phyloP scores from a whole-genome alignment of 1,139 yeast genomes.

The Pneumocystis oryctolagi region DNA sequence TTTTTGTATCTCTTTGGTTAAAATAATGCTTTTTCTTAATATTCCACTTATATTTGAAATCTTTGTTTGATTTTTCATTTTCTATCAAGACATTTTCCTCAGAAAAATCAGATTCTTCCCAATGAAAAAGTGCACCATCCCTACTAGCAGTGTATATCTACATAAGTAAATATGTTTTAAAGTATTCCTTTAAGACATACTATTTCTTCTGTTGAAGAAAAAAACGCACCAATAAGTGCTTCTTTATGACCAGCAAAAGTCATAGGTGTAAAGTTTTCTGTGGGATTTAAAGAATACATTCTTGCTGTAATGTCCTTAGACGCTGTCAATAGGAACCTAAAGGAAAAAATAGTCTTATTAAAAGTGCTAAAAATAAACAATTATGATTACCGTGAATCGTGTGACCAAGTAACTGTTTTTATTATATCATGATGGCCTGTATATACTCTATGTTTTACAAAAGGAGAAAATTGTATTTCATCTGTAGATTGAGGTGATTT shows the following conservation, averaged over 20 bases:
- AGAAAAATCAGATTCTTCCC: conserved; percentile 49
- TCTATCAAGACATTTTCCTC: conserved; percentile 21
- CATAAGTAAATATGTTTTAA: neutral
- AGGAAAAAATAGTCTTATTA: neutral
- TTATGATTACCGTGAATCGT: conserved; percentile 46
- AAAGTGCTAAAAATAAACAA: neutral
- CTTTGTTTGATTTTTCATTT: conserved; percentile 28
- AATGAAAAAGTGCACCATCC: conserved; percentile 85
- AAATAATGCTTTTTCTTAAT: conserved; percentile 63
- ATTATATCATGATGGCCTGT: conserved; percentile 89
- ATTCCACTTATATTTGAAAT: conserved; percentile 47
- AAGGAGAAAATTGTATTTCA: conserved; percentile 85
- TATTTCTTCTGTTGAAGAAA: conserved; percentile 34
- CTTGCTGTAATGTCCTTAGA: conserved; percentile 84
- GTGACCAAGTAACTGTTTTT: conserved; percentile 70
- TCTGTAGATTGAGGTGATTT: conserved; percentile 58
- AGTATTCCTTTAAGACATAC: conserved; percentile 26
- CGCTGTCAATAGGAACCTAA: conserved; percentile 53
- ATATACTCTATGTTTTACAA: conserved; percentile 73
- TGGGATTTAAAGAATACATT: conserved; percentile 61
- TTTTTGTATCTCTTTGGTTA: conserved; percentile 49
- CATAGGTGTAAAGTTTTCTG: conserved; percentile 68
- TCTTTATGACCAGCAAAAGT: conserved; percentile 89
- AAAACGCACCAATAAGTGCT: conserved; percentile 72
- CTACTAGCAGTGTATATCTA: conserved; percentile 72